These are phyloP conservation scores for Globisporangium recalcitrans DNA, from an alignment of 352 stramenopile genomes.

Conservation along the genomic window DNA sequence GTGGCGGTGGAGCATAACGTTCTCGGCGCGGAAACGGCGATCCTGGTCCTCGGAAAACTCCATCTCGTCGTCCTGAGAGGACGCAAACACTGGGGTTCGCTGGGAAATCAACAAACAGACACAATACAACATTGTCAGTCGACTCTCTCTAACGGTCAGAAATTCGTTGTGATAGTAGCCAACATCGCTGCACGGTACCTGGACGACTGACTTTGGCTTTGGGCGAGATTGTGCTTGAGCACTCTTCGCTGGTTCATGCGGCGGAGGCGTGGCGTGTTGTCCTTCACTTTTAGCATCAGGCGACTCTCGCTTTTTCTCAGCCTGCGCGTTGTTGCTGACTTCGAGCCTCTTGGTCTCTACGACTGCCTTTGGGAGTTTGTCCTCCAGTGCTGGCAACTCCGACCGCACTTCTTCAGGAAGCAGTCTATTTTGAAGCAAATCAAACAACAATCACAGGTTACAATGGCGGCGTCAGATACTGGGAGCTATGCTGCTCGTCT, in stretches of 20 bases:
- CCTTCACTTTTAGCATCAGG: background rate
- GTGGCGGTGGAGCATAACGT: constrained; percentile 71
- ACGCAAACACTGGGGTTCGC: constrained; percentile 30
- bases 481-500: background rate
- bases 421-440: constrained; percentile 25
- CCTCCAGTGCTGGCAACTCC: constrained; percentile 43
- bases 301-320: background rate
- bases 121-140: background rate
- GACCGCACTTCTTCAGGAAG: constrained; percentile 56
- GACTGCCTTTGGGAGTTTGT: constrained; percentile 26
- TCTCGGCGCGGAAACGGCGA: constrained; percentile 58
- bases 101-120: constrained; percentile 7
- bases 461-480: background rate
- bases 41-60: constrained; percentile 66
- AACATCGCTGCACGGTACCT: constrained; percentile 5
- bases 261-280: background rate
- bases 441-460: background rate
- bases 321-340: constrained; percentile 3
- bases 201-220: constrained; percentile 8
- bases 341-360: constrained; percentile 11
- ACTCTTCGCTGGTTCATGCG: background rate
- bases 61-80: constrained; percentile 36
- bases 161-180: background rate
- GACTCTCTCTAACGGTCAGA: background rate
- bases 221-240: background rate